Evolutionary conservation across 2,329 filamentous ascomycete species (phyloP), one percentile per base, ranked within the genome.

Genomic region (Colletotrichum phormii): DNA sequence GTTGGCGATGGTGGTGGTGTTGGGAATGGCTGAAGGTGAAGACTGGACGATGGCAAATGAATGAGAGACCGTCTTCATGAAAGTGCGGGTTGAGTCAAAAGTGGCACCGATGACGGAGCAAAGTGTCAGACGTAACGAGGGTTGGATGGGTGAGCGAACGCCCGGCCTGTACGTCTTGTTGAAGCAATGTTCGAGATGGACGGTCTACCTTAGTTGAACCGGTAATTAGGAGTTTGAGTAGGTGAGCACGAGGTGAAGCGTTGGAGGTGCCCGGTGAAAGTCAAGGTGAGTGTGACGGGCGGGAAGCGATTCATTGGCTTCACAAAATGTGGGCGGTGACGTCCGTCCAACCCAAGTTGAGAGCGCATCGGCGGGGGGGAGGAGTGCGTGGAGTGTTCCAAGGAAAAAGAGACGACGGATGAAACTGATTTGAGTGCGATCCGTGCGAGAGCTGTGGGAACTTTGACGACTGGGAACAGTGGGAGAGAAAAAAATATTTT

Each of bases 281-380:
- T n/a, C 61, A 37, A 64, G 69, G 69, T 72, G 69, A 72, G 67
- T 55, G 55, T 33, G 53, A 42, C 64, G 18, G 29, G 49, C 51
- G 58, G 64, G 64, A 58, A 67, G 37, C 69, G 69, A 63, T 29
- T 71, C 64, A 67, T 53, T 54, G 64, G 69, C 64, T 64, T 68
- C 69, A 59, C 69, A 63, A 54, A 59, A 53, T 63, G 64, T 63
- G 69, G 64, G 69, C 53, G 31, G 64, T 72, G 69, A 72, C 69
- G 64, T 72, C 42, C 13, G 31, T 63, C 31, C 18, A 67, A 55
- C 42, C 18, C 42, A 49, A 49, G 42, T 18, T 49, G 7, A 49
- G 42, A n/a, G 26, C 26, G 26, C n/a, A 24, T 26, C 5, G 46
- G 49, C 22, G 31, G n/a, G 31, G 18, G 24, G 53, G 26, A 55